Conservation (phyloP, 768 basidiomycete species). For the Phylloporus sp. region DNA sequence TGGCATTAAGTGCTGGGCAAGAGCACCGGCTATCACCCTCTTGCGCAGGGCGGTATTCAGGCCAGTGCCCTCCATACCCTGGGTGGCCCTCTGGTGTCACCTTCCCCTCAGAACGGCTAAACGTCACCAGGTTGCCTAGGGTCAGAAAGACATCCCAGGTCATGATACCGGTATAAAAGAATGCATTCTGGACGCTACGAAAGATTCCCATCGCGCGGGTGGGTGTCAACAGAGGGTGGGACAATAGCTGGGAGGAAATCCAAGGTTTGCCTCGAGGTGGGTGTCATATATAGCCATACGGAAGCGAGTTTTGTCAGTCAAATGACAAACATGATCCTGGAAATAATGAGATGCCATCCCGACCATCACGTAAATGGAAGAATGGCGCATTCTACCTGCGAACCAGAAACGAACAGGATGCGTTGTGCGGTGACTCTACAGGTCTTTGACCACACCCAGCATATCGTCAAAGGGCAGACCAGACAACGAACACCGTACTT, state of each 20-base stretch:
- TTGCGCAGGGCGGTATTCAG: conserved; percentile 54
- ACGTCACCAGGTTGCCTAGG: conserved; percentile 16
- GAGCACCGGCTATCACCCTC: conserved; percentile 67
- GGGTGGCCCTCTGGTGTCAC: conserved; percentile 54
- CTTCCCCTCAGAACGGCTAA: conserved; percentile 38
- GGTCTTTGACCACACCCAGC: no score
- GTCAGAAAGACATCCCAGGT: conserved; percentile 21
- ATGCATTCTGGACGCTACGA: conserved; percentile 2
- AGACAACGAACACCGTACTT: no score
- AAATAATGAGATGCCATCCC: not conserved
- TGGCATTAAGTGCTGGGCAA: conserved; percentile 73
- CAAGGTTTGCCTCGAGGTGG: not conserved
- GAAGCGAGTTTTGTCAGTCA: not conserved
- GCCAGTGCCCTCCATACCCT: conserved; percentile 67
- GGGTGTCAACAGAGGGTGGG: conserved; percentile 25
- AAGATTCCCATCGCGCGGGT: conserved; percentile 12
- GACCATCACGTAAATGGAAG: not conserved
- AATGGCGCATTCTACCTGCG: not conserved
- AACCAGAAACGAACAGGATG: no score
- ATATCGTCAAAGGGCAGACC: no score
- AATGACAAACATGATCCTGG: not conserved
- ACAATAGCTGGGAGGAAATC: not conserved
- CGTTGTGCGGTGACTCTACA: no score
- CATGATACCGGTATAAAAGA: conserved; percentile 9
- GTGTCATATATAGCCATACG: no score